These are phyloP conservation scores for Hyaloperonospora arabidopsidis DNA, from an alignment of 352 stramenopile species.

Conservation along the genomic window DNA sequence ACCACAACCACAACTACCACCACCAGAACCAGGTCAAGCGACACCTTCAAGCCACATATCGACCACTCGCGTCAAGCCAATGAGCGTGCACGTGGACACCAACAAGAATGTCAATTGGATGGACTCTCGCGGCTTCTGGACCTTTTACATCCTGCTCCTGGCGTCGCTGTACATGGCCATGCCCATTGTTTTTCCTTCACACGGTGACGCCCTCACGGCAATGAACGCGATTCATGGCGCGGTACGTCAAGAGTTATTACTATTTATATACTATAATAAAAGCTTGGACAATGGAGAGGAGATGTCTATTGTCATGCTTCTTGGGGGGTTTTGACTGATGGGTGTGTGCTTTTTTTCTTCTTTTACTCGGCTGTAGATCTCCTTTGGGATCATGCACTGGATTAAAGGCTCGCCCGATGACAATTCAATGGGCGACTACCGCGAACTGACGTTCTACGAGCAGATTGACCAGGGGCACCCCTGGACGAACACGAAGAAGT, in stretches of 20 bases:
- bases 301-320: background rate
- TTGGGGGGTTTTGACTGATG: constrained; percentile 5
- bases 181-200: constrained; percentile 61
- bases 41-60: too few species aligned
- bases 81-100: constrained; percentile 49
- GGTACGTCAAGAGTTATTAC: constrained; percentile 28
- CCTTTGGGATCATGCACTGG: constrained; percentile 92
- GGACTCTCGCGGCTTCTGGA: constrained; percentile 81
- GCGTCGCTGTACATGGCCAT: constrained; percentile 73
- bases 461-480: constrained; percentile 89
- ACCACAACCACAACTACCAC: too few species aligned
- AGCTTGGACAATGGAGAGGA: background rate
- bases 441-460: constrained; percentile 93
- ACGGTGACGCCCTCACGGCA: constrained; percentile 62
- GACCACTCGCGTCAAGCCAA: background rate
- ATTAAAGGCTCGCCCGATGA: constrained; percentile 91
- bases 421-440: constrained; percentile 90
- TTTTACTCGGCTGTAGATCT: constrained; percentile 45
- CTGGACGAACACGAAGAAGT: constrained; percentile 91
- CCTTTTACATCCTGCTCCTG: constrained; percentile 79
- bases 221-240: constrained; percentile 84
- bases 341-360: constrained; percentile 9
- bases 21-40: too few species aligned
- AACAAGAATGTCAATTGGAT: constrained; percentile 91
- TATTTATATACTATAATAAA: background rate